Evolutionary conservation across 176 grass and related monocot genomes (phyloP).

Genomic region (Musa schizocarpa): DNA sequence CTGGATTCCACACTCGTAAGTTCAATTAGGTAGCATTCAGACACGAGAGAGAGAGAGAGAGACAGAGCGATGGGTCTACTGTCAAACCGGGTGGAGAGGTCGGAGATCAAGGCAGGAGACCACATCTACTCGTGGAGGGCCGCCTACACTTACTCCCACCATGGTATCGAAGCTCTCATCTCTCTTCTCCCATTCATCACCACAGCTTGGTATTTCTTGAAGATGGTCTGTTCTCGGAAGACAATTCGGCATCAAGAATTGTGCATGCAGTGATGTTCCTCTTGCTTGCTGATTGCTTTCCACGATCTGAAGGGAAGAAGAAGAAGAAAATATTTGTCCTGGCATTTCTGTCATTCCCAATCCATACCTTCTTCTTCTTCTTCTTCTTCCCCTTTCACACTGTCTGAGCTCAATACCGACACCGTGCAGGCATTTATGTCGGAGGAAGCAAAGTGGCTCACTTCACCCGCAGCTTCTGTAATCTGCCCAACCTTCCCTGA

Average conservation of each 20-base stretch:
- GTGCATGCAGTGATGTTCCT: neutral
- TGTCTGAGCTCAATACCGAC: neutral
- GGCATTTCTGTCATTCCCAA: no score
- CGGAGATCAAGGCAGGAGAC: constrained; percentile 71
- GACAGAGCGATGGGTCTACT: neutral
- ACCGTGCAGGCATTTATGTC: constrained; percentile 73
- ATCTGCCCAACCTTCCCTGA: constrained; percentile 86
- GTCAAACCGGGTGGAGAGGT: constrained; percentile 36
- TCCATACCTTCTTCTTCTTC: no score
- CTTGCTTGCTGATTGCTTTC: neutral
- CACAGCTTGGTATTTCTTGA: no score
- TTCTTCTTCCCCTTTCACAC: no score
- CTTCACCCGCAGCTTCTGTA: constrained; percentile 58
- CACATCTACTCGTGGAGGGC: constrained; percentile 95
- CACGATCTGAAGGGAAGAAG: neutral
- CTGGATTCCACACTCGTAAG: no score
- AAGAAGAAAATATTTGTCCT: neutral
- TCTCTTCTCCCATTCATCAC: no score
- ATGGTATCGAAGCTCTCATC: constrained; percentile 34
- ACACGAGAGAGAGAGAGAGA: neutral
- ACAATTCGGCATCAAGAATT: neutral
- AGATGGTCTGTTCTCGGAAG: neutral
- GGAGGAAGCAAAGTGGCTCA: constrained; percentile 96
- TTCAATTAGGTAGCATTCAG: no score
- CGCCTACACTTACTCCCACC: constrained; percentile 89